Base-by-base conservation (phyloP, 2,329 filamentous ascomycete species). In the Pseudocercospora cruenta region DNA sequence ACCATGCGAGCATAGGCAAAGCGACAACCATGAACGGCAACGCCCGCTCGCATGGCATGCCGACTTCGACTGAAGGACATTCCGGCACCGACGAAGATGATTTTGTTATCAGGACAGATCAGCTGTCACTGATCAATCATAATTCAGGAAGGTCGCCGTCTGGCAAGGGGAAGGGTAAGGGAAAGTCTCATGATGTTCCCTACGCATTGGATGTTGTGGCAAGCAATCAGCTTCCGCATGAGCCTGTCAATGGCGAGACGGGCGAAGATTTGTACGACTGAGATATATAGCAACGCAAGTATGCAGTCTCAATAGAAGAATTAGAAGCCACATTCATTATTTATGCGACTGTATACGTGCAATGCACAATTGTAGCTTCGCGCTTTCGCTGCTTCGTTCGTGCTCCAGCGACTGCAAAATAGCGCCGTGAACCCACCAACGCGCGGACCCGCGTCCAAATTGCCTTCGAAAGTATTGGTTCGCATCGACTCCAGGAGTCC, bases 221-320 rank as follows among this genome's bases (percentile, higher is more conserved):
- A 54, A 26, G 26, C 10, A 55, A 9, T 26, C 26, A 26, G 26
- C 51, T 55, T 55, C 16, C 51, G 16, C 51, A 2, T 55, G 51
- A 19, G 28, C 24, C 22, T 33, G 26, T n/a, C 26, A 43, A 43
- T 19, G 55, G 55, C 4, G 75, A 75, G 51, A 79, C 80, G 31
- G 75, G 74, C 4, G 76, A 79, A 69, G 82, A 82, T 54, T 68
- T 84, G 75, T 84, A 84, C 68, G 74, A 77, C 59, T 78, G 69
- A 74, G 36, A 24, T 10, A 24, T 36, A 19, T 19, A n/a, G 39
- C n/a, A 26, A 12, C n/a, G n/a, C 47, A 51, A 51, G 21, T 19
- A 26, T 51, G 19, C 24, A 51, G 21, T 19, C 39, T 43, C 39
- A 19, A 43, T 16, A n/a, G 19, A 43, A 43, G 39, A 43, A 43